These are phyloP conservation scores for Zelonia costaricensis DNA, from an alignment of 208 protist species.

Conservation along the genomic window DNA sequence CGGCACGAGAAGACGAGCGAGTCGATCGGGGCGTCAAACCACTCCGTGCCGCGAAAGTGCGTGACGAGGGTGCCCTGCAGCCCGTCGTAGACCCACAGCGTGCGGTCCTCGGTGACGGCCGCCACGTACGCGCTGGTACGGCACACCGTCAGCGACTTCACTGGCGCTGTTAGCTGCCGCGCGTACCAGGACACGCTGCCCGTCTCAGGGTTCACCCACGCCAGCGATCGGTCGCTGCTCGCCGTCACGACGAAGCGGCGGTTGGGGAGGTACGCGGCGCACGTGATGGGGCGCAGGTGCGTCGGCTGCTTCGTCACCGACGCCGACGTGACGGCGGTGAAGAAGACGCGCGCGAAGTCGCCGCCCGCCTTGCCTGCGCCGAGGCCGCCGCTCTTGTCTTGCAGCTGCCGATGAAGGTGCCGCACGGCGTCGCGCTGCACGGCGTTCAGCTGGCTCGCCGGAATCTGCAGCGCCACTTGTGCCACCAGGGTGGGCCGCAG, in stretches of 20 bases:
- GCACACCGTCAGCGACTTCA: slow-evolving; percentile 23
- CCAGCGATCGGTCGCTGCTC: slow-evolving; percentile 61
- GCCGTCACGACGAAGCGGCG: slow-evolving; percentile 50
- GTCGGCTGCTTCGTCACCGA: slow-evolving; percentile 10
- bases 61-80: slow-evolving; percentile 63
- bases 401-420: slow-evolving; percentile 24
- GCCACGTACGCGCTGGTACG: slow-evolving; percentile 72
- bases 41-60: slow-evolving; percentile 38
- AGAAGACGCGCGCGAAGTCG: slow-evolving; percentile 5
- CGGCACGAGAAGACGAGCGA: slow-evolving; percentile 61
- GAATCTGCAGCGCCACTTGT: slow-evolving; percentile 55
- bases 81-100: slow-evolving; percentile 73
- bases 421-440: slow-evolving; percentile 33
- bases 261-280: slow-evolving; percentile 39
- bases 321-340: not conserved
- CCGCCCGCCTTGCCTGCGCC: not conserved
- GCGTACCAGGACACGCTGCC: slow-evolving; percentile 39
- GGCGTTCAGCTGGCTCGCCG: slow-evolving; percentile 12
- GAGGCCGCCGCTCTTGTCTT: not conserved
- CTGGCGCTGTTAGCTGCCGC: slow-evolving; percentile 33
- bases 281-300: slow-evolving; percentile 51
- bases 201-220: slow-evolving; percentile 39
- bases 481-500: slow-evolving; percentile 54
- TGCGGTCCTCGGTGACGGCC: slow-evolving; percentile 64
- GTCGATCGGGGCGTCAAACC: slow-evolving; percentile 56